These are phyloP conservation scores for Mortierella sp. DNA, from an alignment of 371 early-diverging fungal species.

Conservation along the genomic window DNA sequence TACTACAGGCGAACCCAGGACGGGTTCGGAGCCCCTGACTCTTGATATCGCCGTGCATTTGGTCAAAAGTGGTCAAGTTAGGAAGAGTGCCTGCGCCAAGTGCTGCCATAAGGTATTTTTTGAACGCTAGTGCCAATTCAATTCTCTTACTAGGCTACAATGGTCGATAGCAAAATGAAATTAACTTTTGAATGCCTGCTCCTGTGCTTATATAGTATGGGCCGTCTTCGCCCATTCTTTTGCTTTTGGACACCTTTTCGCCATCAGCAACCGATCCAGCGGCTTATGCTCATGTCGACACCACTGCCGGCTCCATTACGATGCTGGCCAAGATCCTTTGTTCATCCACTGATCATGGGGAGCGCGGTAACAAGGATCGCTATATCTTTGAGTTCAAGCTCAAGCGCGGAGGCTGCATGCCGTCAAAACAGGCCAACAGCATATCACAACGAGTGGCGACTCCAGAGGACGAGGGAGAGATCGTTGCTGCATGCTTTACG, in stretches of 20 bases:
- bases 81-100: constrained; percentile 46
- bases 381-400: constrained; percentile 50
- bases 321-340: constrained; percentile 50
- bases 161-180: not conserved
- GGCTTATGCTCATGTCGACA: constrained; percentile 39
- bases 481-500: constrained; percentile 26
- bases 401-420: constrained; percentile 35
- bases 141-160: not conserved
- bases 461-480: constrained; percentile 39
- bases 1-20: constrained; percentile 40
- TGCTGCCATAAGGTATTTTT: constrained; percentile 49
- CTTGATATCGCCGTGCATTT: constrained; percentile 37
- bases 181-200: too few relatives aligned
- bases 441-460: not conserved
- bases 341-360: constrained; percentile 52
- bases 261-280: constrained; percentile 37
- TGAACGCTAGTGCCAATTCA: too few relatives aligned
- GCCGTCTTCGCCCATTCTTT: constrained; percentile 40
- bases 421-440: not conserved
- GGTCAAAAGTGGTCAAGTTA: constrained; percentile 37
- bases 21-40: constrained; percentile 36
- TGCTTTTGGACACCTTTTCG: constrained; percentile 34
- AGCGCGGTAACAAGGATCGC: constrained; percentile 51
- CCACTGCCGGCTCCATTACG: constrained; percentile 37
- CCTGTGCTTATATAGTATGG: constrained; percentile 26